phyloP scores from a whole-genome alignment of 208 protist genomes.

The Phytomonas francai region DNA sequence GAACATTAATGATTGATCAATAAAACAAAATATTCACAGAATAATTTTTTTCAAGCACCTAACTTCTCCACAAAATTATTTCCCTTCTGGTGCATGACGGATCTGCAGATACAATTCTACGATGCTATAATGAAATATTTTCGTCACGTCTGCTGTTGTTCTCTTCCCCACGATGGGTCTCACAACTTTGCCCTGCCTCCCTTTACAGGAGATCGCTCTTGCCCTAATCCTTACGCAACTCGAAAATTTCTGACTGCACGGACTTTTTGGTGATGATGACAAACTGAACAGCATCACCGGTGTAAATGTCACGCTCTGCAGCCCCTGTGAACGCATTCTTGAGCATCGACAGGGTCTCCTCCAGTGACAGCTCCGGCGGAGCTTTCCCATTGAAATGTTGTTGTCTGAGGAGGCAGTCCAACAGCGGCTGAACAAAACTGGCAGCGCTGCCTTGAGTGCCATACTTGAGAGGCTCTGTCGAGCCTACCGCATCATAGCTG shows the following conservation, averaged over 20 bases:
- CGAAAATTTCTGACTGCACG: constrained; percentile 57
- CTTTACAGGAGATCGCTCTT: neutral
- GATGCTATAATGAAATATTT: neutral
- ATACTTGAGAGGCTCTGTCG: constrained; percentile 92
- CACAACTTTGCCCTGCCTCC: neutral
- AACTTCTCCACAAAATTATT: neutral
- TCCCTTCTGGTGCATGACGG: neutral
- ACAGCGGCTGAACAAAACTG: constrained; percentile 94
- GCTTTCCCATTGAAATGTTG: constrained; percentile 71
- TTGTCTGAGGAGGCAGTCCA: constrained; percentile 94
- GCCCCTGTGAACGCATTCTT: constrained; percentile 96
- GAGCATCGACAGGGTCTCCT: constrained; percentile 87
- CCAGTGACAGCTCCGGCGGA: constrained; percentile 50
- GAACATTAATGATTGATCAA: neutral
- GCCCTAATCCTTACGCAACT: constrained; percentile 62
- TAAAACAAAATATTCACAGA: neutral
- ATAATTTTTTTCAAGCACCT: neutral
- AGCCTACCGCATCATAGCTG: constrained; percentile 98
- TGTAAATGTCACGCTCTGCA: constrained; percentile 96
- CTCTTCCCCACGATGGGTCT: neutral
- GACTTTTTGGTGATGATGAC: constrained; percentile 83
- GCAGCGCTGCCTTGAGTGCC: constrained; percentile 89
- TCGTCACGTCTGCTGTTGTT: neutral
- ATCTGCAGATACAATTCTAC: neutral
- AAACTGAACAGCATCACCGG: constrained; percentile 95